Percentiles rank a stretch among this genome's conserved stretches.
These are phyloP conservation scores for Chalciporus chontae DNA, from an alignment of 768 basidiomycete genomes.

Conservation along the genomic window DNA sequence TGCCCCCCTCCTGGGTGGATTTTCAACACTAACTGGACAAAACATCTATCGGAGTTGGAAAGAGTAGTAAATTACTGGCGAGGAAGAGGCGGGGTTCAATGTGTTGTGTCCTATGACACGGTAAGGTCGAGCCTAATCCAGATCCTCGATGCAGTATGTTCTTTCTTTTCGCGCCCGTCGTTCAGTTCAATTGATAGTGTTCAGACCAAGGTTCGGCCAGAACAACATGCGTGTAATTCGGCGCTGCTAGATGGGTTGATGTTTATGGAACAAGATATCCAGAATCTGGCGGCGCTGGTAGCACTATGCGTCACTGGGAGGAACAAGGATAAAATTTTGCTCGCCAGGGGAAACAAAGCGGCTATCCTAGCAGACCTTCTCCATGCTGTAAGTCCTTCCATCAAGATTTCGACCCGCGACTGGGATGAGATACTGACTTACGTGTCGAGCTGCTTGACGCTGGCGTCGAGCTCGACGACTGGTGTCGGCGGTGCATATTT, in stretches of 20 bases:
- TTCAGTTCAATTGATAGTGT: slow-evolving; percentile 6
- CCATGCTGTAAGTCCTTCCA: slow-evolving; percentile 18
- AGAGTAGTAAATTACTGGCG: slow-evolving; percentile 8
- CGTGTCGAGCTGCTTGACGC: slow-evolving; percentile 21
- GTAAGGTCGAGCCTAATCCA: slow-evolving; percentile 11
- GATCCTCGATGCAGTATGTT: slow-evolving; percentile 17
- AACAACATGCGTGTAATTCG: slow-evolving; percentile 23
- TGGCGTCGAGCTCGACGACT: slow-evolving; percentile 11
- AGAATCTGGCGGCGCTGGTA: slow-evolving; percentile 16
- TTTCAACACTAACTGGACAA: slow-evolving; percentile 7
- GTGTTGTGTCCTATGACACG: slow-evolving; percentile 11
- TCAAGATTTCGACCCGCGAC: background rate
- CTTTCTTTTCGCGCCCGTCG: background rate
- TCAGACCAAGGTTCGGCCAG: slow-evolving; percentile 2
- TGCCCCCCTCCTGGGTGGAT: slow-evolving; percentile 8
- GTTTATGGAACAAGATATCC: slow-evolving; percentile 19
- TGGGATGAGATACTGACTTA: slow-evolving; percentile 6
- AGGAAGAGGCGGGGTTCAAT: slow-evolving; percentile 1
- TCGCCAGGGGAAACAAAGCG: background rate
- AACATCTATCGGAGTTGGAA: slow-evolving; percentile 6
- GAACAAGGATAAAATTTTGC: slow-evolving; percentile 4
- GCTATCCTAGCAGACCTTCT: slow-evolving; percentile 23
- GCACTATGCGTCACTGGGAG: slow-evolving; percentile 10
- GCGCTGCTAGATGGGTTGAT: slow-evolving; percentile 14
- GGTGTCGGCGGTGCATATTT: slow-evolving; percentile 15